Evolutionary conservation across 2,329 filamentous ascomycete genomes (phyloP).

Genomic region (Teratosphaeria viscida): DNA sequence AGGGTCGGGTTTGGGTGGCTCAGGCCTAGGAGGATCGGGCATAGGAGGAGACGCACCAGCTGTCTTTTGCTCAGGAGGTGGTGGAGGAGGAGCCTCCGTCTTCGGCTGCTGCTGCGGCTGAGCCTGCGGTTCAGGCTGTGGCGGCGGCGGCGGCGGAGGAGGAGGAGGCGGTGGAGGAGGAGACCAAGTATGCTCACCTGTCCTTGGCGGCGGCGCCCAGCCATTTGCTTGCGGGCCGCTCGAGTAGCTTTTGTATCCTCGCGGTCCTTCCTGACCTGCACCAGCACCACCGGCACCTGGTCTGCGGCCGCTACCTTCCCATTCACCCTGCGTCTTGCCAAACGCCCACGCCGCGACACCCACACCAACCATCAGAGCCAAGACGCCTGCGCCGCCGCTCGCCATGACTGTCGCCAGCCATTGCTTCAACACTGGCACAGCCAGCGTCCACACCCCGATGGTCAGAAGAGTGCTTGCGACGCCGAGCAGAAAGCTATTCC

Average conservation of each 20-base stretch:
- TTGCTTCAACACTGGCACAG: slow-evolving; percentile 61
- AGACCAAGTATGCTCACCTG: slow-evolving; percentile 1
- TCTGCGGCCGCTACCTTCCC: slow-evolving; percentile 33
- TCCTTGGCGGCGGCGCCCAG: slow-evolving; percentile 2
- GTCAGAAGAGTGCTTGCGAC: slow-evolving; percentile 65
- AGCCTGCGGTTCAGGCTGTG: slow-evolving; percentile 7
- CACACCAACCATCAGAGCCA: slow-evolving; percentile 61
- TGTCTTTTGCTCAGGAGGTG: slow-evolving; percentile 1
- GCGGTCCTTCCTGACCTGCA: slow-evolving; percentile 20
- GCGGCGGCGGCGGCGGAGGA: slow-evolving; percentile 8
- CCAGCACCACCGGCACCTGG: slow-evolving; percentile 21
- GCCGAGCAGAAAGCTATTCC: slow-evolving; percentile 85
- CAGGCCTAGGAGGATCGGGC: slow-evolving; percentile 11
- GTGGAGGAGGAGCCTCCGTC: slow-evolving; percentile 5
- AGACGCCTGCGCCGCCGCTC: slow-evolving; percentile 59
- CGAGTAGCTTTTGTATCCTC: slow-evolving; percentile 10
- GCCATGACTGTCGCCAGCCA: slow-evolving; percentile 65
- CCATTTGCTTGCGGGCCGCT: slow-evolving; percentile 15
- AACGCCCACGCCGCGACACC: slow-evolving; percentile 69
- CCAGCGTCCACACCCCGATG: slow-evolving; percentile 60
- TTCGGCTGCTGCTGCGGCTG: slow-evolving; percentile 3
- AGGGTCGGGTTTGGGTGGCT: slow-evolving; percentile 8
- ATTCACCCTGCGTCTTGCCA: slow-evolving; percentile 52
- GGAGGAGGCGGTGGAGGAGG: slow-evolving; percentile 8
- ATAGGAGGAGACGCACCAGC: slow-evolving; percentile 2